A percentile compares a stretch with the other conserved stretches of the same genome.
phyloP scores from a whole-genome alignment of 768 basidiomycete species.

The Clitopilus passeckerianus region DNA sequence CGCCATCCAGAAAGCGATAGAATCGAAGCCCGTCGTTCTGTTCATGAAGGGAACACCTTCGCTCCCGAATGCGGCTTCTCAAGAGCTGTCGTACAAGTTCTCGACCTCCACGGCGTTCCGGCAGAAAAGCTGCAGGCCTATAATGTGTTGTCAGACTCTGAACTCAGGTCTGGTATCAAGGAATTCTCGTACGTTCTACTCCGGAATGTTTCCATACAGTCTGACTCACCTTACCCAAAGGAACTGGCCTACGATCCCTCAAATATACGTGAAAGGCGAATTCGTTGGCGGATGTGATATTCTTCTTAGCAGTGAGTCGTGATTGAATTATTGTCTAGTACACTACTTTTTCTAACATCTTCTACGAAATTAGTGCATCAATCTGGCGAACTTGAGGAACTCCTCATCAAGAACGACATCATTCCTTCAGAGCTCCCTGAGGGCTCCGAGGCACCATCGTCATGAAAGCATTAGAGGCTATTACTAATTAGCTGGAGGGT shows the following conservation, averaged over 20 bases:
- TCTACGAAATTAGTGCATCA: conserved; percentile 76
- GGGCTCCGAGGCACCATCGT: conserved; percentile 1
- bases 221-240: conserved; percentile 31
- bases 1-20: conserved; percentile 70
- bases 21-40: conserved; percentile 76
- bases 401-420: conserved; percentile 68
- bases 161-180: conserved; percentile 84
- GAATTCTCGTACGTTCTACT: conserved; percentile 84
- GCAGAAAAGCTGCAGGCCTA: conserved; percentile 81
- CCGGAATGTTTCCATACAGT: neutral
- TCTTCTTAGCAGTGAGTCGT: conserved; percentile 73
- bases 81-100: conserved; percentile 85
- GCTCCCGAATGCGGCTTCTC: conserved; percentile 94
- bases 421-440: conserved; percentile 43
- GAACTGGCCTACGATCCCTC: conserved; percentile 97
- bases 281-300: conserved; percentile 99
- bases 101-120: conserved; percentile 80
- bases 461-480: neutral
- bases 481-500: neutral
- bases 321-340: conserved; percentile 5
- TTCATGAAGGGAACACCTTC: conserved; percentile 98
- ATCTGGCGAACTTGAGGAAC: conserved; percentile 84
- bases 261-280: conserved; percentile 91
- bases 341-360: conserved; percentile 3
- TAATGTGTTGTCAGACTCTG: conserved; percentile 83